Percentiles rank a stretch among this genome's conserved stretches.
Conservation (phyloP, 2,329 filamentous ascomycete genomes). For the Helotiales sp. region DNA sequence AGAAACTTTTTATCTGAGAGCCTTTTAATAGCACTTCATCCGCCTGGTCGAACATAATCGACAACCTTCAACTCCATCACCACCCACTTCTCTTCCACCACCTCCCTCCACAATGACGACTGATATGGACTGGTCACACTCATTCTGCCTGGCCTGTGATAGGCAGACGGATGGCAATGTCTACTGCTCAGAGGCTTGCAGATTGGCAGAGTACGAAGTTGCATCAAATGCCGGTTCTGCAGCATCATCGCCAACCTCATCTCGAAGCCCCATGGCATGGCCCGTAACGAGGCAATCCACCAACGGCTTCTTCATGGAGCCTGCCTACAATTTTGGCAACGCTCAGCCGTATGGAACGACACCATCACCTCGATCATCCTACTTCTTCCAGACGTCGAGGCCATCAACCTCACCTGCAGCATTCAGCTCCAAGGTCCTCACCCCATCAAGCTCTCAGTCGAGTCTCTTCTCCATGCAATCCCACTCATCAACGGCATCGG, state of each 20-base stretch:
- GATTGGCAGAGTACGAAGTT: conserved; percentile 81
- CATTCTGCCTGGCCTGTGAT: conserved; percentile 94
- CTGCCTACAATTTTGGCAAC: conserved; percentile 73
- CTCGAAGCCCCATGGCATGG: conserved; percentile 50
- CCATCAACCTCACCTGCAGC: conserved; percentile 45
- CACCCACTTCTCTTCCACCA: conserved; percentile 10
- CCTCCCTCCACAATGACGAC: conserved; percentile 31
- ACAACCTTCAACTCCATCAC: neutral
- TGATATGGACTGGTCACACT: conserved; percentile 68
- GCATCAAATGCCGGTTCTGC: conserved; percentile 55
- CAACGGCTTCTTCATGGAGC: conserved; percentile 65
- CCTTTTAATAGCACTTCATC: conserved; percentile 11
- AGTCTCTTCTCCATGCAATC: conserved; percentile 77
- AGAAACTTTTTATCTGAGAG: conserved; percentile 11
- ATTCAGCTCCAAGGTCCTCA: conserved; percentile 47
- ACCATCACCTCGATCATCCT: conserved; percentile 38
- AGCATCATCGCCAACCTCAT: conserved; percentile 53
- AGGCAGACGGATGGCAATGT: conserved; percentile 78
- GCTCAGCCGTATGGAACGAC: conserved; percentile 57
- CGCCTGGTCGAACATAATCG: conserved; percentile 3
- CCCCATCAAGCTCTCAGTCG: conserved; percentile 77
- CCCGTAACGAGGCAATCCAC: conserved; percentile 49
- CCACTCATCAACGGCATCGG: conserved; percentile 52
- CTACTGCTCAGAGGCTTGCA: conserved; percentile 92
- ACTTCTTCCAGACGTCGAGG: conserved; percentile 49